A percentile compares a stretch with the other conserved stretches of the same genome.
phyloP scores from a whole-genome alignment of 73 alveolate species.

The Paramecium sexaurelia region DNA sequence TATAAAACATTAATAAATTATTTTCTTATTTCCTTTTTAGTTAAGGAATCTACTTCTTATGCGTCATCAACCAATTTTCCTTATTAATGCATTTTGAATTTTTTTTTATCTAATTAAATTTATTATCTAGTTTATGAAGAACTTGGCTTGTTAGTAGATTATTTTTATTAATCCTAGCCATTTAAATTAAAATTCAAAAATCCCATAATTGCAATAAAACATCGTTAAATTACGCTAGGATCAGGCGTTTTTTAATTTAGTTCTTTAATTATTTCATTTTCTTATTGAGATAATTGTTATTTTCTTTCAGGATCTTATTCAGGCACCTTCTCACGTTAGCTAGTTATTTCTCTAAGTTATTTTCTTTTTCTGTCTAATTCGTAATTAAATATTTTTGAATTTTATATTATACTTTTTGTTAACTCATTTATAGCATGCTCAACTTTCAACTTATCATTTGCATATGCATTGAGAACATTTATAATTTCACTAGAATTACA shows the following conservation, averaged over 20 bases:
- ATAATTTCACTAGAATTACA: neutral
- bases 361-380: conserved; percentile 47
- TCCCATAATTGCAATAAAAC: conserved; percentile 7
- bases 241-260: neutral
- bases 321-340: neutral
- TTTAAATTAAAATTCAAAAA: neutral
- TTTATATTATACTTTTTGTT: neutral
- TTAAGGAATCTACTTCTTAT: neutral
- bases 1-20: neutral
- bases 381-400: neutral
- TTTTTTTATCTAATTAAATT: conserved; percentile 5
- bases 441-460: neutral
- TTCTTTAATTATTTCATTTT: conserved; percentile 6
- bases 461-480: neutral
- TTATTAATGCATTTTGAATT: neutral
- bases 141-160: neutral
- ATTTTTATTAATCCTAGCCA: neutral
- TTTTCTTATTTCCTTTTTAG: conserved; percentile 4
- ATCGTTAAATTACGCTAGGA: neutral
- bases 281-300: neutral
- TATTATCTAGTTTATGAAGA: neutral
- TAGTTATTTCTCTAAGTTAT: neutral
- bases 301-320: conserved; percentile 37
- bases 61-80: neutral
- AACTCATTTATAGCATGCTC: conserved; percentile 50